Conservation (phyloP, 177 flowering plant species). For the Vitis hybrid region DNA sequence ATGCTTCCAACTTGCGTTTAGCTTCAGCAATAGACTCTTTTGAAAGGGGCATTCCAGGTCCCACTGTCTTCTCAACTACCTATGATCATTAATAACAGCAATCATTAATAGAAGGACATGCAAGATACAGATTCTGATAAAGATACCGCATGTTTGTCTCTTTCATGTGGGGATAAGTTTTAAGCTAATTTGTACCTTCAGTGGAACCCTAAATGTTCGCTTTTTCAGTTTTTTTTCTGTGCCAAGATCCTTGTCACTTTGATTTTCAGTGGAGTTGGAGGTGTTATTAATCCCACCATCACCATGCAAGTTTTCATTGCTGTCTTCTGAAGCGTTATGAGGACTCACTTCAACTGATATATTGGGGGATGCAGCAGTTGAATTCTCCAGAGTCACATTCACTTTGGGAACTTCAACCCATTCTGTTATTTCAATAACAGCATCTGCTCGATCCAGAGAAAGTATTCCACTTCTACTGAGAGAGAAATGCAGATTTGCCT, state of each 20-base stretch:
- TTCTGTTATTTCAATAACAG: conserved; percentile 86
- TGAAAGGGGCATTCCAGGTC: conserved; percentile 72
- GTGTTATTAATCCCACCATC: conserved; percentile 34
- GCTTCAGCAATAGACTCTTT: conserved; percentile 72
- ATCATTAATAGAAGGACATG: conserved; percentile 1
- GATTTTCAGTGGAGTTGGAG: conserved; percentile 44
- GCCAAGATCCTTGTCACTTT: conserved; percentile 32
- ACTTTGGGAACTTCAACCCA: conserved; percentile 94
- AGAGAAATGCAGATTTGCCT: conserved; percentile 89
- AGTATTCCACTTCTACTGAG: conserved; percentile 89
- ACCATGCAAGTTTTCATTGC: conserved; percentile 25
- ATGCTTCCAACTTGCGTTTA: conserved; percentile 61
- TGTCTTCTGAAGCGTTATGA: conserved; percentile 45
- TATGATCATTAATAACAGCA: conserved; percentile 21
- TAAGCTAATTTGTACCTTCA: conserved; percentile 60
- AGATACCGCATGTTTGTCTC: background rate
- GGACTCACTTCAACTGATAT: conserved; percentile 47
- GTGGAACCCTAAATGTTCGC: conserved; percentile 81
- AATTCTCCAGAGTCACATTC: conserved; percentile 70
- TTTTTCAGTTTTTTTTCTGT: conserved; percentile 89
- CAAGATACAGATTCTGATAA: background rate
- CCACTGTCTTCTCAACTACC: conserved; percentile 77
- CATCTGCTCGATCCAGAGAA: conserved; percentile 89
- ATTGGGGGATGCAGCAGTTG: conserved; percentile 48
- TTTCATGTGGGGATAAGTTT: conserved; percentile 1